A percentile compares a stretch with the other conserved stretches of the same genome.
Evolutionary conservation across 805 yeast genomes (phyloP).

Genomic region (Alloascoidea africana): DNA sequence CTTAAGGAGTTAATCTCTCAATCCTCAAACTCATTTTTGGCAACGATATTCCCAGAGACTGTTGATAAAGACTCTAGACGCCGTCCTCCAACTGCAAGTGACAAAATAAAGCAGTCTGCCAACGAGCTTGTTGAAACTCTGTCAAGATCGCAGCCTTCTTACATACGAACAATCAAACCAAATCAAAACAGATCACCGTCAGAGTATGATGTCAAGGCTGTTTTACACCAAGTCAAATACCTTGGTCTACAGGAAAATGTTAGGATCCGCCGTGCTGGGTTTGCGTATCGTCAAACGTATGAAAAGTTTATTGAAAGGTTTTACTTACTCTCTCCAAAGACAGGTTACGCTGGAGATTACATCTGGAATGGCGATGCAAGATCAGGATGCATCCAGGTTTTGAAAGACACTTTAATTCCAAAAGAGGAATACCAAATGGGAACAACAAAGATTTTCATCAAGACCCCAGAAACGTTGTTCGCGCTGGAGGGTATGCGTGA

Average conservation of each 20-base stretch:
- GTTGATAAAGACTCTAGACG: constrained; percentile 56
- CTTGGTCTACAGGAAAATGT: constrained; percentile 94
- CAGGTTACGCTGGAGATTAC: constrained; percentile 83
- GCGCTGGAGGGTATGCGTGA: constrained; percentile 95
- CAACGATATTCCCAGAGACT: constrained; percentile 43
- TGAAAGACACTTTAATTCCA: constrained; percentile 56
- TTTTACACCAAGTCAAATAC: constrained; percentile 89
- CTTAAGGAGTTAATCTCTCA: constrained; percentile 64
- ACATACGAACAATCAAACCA: constrained; percentile 95
- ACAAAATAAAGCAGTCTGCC: constrained; percentile 85
- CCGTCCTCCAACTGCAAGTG: constrained; percentile 93
- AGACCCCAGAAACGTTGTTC: constrained; percentile 91
- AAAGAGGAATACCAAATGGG: constrained; percentile 80
- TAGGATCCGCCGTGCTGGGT: constrained; percentile 95
- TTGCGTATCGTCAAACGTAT: constrained; percentile 93
- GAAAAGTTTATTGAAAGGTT: constrained; percentile 94
- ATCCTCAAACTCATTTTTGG: constrained; percentile 50
- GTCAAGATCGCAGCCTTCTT: constrained; percentile 86
- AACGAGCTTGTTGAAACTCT: constrained; percentile 79
- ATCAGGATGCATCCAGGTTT: constrained; percentile 36
- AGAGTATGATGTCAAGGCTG: constrained; percentile 81
- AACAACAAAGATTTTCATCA: constrained; percentile 81
- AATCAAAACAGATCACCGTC: constrained; percentile 84
- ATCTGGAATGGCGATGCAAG: constrained; percentile 48
- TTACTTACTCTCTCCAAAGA: constrained; percentile 69